These are phyloP conservation scores for Castanea sativa DNA, from an alignment of 306 rosid species.

Conservation along the genomic window DNA sequence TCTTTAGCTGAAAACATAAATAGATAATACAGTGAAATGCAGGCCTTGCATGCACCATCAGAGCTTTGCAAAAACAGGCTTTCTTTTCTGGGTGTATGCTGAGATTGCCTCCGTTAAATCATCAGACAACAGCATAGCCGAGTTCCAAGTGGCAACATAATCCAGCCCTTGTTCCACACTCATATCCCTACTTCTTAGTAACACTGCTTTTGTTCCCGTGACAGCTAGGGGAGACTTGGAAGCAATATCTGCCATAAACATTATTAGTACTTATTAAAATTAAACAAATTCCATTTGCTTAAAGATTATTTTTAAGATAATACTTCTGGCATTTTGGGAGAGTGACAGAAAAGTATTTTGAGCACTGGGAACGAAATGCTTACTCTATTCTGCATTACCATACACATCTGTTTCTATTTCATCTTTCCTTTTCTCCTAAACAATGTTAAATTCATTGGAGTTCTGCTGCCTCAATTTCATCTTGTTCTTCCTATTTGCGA, in stretches of 20 bases:
- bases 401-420: background rate
- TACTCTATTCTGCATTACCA: background rate
- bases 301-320: no score
- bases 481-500: background rate
- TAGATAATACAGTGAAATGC: background rate
- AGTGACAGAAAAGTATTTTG: background rate
- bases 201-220: constrained; percentile 73
- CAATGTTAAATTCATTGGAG: background rate
- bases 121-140: constrained; percentile 57
- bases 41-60: constrained; percentile 22
- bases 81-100: constrained; percentile 54
- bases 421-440: background rate
- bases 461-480: background rate
- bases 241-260: constrained; percentile 52
- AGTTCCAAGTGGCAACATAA: constrained; percentile 79
- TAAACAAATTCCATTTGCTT: no score
- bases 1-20: background rate
- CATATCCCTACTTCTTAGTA: constrained; percentile 71
- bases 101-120: constrained; percentile 63
- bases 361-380: background rate
- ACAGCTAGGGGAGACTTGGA: constrained; percentile 72
- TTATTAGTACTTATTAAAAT: background rate
- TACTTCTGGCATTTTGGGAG: no score
- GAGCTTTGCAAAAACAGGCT: constrained; percentile 70
- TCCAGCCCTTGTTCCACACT: constrained; percentile 77